Conservation (phyloP, 306 rosid genomes). For the Arachis stenosperma region DNA sequence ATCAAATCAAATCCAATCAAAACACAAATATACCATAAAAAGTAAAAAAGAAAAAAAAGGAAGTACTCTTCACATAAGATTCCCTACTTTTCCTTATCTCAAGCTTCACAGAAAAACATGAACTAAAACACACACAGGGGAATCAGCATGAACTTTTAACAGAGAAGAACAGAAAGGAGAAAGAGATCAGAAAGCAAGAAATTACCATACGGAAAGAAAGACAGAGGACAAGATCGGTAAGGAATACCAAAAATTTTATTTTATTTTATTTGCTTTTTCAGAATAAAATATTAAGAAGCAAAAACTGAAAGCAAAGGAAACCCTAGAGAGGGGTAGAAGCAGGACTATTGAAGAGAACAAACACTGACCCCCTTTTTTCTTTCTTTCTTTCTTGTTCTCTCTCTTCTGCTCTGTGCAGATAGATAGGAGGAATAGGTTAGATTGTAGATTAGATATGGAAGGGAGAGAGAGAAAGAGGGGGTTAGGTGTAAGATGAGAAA, state of each 20-base stretch:
- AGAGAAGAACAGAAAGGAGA: conserved; percentile 26
- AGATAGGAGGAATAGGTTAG: conserved; percentile 48
- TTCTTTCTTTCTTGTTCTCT: conserved; percentile 2
- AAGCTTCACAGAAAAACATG: conserved; percentile 38
- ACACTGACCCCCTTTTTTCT: conserved; percentile 19
- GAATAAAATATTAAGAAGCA: conserved; percentile 25
- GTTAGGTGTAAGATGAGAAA: conserved; percentile 41
- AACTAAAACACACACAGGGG: conserved; percentile 16
- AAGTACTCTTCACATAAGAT: conserved; percentile 27
- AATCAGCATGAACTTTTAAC: conserved; percentile 3
- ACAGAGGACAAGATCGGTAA: conserved; percentile 52
- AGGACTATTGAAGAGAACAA: conserved; percentile 44
- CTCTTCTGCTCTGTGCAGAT: conserved; percentile 39
- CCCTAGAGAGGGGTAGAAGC: conserved; percentile 37
- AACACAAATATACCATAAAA: too few species aligned
- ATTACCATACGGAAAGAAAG: conserved; percentile 50
- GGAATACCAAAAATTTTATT: conserved; percentile 8
- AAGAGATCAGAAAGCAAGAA: conserved; percentile 36
- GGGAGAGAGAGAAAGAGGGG: conserved; percentile 32
- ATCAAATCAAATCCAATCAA: conserved; percentile 10
- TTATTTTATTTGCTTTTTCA: conserved; percentile 26
- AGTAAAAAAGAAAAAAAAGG: background rate
- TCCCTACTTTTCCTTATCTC: conserved; percentile 37
- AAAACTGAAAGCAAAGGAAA: conserved; percentile 41
- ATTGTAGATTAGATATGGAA: conserved; percentile 50